A percentile compares a stretch with the other conserved stretches of the same genome.
phyloP scores from a whole-genome alignment of 1,284 basidiomycete species.

The Coniferiporia sulphurascens region DNA sequence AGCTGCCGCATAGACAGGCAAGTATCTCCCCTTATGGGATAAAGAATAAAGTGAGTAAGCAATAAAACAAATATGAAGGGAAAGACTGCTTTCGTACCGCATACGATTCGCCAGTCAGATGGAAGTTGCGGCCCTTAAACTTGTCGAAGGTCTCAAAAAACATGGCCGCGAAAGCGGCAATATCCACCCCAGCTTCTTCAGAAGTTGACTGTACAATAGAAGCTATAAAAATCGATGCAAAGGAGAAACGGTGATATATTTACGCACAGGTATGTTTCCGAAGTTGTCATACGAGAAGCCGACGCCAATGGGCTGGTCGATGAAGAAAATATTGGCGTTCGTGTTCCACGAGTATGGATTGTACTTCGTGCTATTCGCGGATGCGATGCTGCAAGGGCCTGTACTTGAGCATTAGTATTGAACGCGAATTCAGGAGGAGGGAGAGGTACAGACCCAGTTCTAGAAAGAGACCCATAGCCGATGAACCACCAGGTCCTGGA shows the following conservation, averaged over 20 bases:
- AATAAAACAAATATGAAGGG: too few species aligned
- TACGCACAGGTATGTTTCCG: slow-evolving; percentile 54
- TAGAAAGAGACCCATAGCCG: slow-evolving; percentile 58
- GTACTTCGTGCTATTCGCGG: slow-evolving; percentile 40
- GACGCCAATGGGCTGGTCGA: slow-evolving; percentile 61
- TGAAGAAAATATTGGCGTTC: slow-evolving; percentile 66
- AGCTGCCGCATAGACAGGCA: slow-evolving; percentile 79
- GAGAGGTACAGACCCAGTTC: slow-evolving; percentile 42
- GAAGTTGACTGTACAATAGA: slow-evolving; percentile 42
- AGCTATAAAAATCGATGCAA: not conserved
- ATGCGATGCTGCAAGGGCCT: slow-evolving; percentile 48
- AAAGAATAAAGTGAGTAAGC: not conserved
- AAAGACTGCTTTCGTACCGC: slow-evolving; percentile 32
- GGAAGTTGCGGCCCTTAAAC: slow-evolving; percentile 63
- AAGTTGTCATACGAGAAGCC: slow-evolving; percentile 74
- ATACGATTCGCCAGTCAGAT: slow-evolving; percentile 75
- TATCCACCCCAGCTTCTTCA: slow-evolving; percentile 64
- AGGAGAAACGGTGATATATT: not conserved
- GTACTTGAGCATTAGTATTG: not conserved
- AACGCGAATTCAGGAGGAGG: not conserved
- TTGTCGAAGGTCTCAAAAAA: slow-evolving; percentile 71
- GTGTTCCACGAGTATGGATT: slow-evolving; percentile 65
- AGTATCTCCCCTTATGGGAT: slow-evolving; percentile 64
- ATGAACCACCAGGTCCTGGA: slow-evolving; percentile 50
- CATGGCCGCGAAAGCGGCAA: slow-evolving; percentile 63